Percentiles rank a stretch among this genome's conserved stretches.
phyloP scores from a whole-genome alignment of 192 early-diverging fungal species.

The Umbelopsis sp. region DNA sequence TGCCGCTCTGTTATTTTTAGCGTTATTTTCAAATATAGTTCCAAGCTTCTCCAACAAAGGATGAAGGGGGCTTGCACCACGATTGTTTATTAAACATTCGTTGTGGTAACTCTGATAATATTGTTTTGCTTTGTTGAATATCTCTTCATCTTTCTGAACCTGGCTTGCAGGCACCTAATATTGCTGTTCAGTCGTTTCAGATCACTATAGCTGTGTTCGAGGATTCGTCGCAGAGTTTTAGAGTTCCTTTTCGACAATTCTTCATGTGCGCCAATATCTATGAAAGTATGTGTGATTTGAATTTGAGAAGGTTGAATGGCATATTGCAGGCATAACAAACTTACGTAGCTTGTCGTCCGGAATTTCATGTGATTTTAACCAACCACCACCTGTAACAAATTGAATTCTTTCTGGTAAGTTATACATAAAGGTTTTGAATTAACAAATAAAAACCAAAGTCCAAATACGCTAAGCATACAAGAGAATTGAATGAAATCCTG shows the following conservation, averaged over 20 bases:
- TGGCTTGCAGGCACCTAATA: slow-evolving; percentile 25
- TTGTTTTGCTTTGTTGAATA: slow-evolving; percentile 56
- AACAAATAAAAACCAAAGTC: not conserved
- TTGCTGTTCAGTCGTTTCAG: not conserved
- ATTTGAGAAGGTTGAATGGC: not conserved
- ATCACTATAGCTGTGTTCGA: slow-evolving; percentile 47
- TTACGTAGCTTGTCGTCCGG: slow-evolving; percentile 61
- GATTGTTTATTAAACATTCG: slow-evolving; percentile 37
- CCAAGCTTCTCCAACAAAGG: slow-evolving; percentile 38
- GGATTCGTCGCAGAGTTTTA: slow-evolving; percentile 46
- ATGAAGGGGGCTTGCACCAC: slow-evolving; percentile 43
- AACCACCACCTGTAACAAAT: slow-evolving; percentile 54
- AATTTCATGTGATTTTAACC: slow-evolving; percentile 51
- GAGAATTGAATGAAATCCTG: slow-evolving; percentile 66
- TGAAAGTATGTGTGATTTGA: not conserved
- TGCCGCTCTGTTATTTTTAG: not conserved
- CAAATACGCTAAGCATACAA: slow-evolving; percentile 45
- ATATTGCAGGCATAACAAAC: not conserved
- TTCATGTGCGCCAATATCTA: slow-evolving; percentile 24
- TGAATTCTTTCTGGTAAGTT: too few species aligned
- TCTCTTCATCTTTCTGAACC: slow-evolving; percentile 44
- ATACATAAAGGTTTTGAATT: too few species aligned
- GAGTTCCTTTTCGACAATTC: slow-evolving; percentile 22
- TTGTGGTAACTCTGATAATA: slow-evolving; percentile 61
- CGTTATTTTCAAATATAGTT: slow-evolving; percentile 23